Evolutionary conservation across 441 rosid genomes (phyloP), one percentile per base, ranked within the genome.

Genomic region (Adansonia madagascariensis): DNA sequence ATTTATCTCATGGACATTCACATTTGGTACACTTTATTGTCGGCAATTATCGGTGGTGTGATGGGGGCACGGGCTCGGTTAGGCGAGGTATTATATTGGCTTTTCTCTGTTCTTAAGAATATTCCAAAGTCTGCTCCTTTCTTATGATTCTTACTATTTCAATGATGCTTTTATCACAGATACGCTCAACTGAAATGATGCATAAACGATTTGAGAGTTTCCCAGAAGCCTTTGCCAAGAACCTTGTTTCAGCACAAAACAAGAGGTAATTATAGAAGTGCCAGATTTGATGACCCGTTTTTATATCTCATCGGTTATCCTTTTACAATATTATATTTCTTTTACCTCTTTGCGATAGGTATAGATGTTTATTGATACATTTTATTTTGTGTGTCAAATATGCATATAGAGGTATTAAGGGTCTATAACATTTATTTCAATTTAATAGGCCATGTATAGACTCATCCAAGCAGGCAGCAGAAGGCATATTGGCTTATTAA

Each of bases 201-300:
- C 98, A 94, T 80, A 97, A 91, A 85, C 98, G 99, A 79, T 97
- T 94, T 84, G 98, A 97, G 92, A 91, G 94, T 85, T 97, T 97
- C 75, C 99, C 99, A 15, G 90, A 89, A 86, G 99, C 95, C 71
- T 97, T 97, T 88, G 87, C 87, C 74, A 80, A 89, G 85, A 91
- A 90, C 82, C 99, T 97, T 70, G 97, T 94, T 80, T 94, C 95
- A 56, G 84, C 85, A 49, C 83, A 82, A 77, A 89, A 82, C 20
- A 87, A 81, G 79, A 87, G 99, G 99, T 95, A 60, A 43, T 35
- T 69, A n/a, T 70, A 69, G 10, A 52, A 39, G 20, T 72, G 7
- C 65, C 20, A 41, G 52, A 56, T 72, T 72, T 72, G 52, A 56
- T 72, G 61, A 56, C 3, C 66, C 20, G 6, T 72, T 18, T 72